These are phyloP conservation scores for Mucor circinelloides DNA, from an alignment of 371 early-diverging fungal genomes.

Conservation along the genomic window DNA sequence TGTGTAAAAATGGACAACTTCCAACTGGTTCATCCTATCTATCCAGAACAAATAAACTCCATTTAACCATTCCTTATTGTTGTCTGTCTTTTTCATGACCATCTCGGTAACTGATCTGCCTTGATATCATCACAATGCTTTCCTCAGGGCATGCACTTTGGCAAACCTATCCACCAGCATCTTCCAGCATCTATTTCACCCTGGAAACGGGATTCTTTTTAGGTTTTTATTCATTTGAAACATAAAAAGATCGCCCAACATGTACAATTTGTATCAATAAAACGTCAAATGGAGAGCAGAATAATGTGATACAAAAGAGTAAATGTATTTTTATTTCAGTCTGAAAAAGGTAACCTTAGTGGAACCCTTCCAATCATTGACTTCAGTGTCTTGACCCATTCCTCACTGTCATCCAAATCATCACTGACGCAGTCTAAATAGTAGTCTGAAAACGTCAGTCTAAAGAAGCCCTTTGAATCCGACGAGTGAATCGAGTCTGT, in stretches of 20 bases:
- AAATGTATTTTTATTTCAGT: slow-evolving; percentile 2
- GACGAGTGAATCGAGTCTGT: slow-evolving; percentile 30
- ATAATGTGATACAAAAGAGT: background rate
- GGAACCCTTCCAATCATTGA: slow-evolving; percentile 53
- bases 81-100: background rate
- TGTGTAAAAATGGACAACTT: background rate
- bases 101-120: background rate
- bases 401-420: slow-evolving; percentile 41
- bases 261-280: background rate
- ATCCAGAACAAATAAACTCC: background rate
- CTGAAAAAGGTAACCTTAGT: slow-evolving; percentile 34
- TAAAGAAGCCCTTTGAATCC: slow-evolving; percentile 43
- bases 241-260: background rate
- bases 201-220: background rate
- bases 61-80: background rate
- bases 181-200: background rate
- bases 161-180: too few relatives aligned
- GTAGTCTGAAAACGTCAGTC: slow-evolving; percentile 39
- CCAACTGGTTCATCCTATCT: background rate
- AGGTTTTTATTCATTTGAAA: background rate
- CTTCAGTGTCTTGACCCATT: slow-evolving; percentile 46
- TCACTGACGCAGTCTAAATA: slow-evolving; percentile 48
- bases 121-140: background rate
- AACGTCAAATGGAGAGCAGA: background rate
- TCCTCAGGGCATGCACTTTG: background rate